Conservation (phyloP, 2,329 filamentous ascomycete species). For the Ophiostoma pallidulum region DNA sequence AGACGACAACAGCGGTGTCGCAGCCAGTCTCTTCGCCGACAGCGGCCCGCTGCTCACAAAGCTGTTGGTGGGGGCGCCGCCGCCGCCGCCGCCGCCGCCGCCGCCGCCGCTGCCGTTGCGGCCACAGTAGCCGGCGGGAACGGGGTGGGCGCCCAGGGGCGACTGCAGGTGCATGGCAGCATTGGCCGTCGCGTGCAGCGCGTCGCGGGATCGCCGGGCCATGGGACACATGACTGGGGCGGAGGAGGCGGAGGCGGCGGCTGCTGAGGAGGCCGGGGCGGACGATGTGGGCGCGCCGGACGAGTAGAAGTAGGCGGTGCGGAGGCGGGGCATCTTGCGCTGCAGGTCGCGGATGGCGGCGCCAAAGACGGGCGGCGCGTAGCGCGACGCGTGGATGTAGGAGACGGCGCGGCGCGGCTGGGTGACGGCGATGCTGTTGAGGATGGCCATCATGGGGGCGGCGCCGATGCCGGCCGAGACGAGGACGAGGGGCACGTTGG, state of each 20-base stretch:
- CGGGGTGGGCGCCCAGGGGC: slow-evolving; percentile 3
- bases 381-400: slow-evolving; percentile 50
- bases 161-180: background rate
- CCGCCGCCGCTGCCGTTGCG: slow-evolving; percentile 31
- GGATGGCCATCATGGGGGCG: slow-evolving; percentile 51
- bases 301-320: slow-evolving; percentile 41
- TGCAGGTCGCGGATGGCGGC: slow-evolving; percentile 39
- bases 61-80: slow-evolving; percentile 30
- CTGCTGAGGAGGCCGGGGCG: background rate
- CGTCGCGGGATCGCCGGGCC: background rate
- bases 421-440: slow-evolving; percentile 42
- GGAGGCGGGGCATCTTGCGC: slow-evolving; percentile 26
- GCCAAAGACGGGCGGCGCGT: slow-evolving; percentile 42
- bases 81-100: slow-evolving; percentile 26
- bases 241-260: background rate
- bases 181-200: slow-evolving; percentile 9
- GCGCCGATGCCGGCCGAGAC: slow-evolving; percentile 53
- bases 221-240: background rate
- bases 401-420: slow-evolving; percentile 40
- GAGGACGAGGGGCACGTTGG: slow-evolving; percentile 44
- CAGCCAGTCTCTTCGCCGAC: too few relatives aligned
- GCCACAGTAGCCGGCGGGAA: too few relatives aligned
- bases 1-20: background rate
- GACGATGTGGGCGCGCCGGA: slow-evolving; percentile 17
- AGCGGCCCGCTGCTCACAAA: too few relatives aligned